phyloP scores from a whole-genome alignment of 352 stramenopile species.

The Phytophthora hibernalis region DNA sequence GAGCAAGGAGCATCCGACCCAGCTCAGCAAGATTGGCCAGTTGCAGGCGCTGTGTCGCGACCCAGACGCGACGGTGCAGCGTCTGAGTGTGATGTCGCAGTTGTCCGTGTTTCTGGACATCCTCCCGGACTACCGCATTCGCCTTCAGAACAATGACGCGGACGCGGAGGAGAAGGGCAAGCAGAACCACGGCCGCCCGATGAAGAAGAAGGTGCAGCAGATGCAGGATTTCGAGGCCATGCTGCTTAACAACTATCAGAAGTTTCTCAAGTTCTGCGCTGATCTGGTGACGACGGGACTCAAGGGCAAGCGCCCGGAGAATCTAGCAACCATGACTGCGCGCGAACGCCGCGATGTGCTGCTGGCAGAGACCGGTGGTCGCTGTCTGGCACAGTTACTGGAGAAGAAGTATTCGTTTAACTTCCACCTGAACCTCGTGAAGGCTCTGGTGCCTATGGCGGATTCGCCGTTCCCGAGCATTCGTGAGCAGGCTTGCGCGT shows the following conservation, averaged over 20 bases:
- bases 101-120: slow-evolving; percentile 97
- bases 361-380: slow-evolving; percentile 71
- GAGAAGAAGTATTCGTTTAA: slow-evolving; percentile 90
- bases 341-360: slow-evolving; percentile 55
- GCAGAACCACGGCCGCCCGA: slow-evolving; percentile 77
- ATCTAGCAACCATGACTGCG: slow-evolving; percentile 42
- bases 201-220: slow-evolving; percentile 90
- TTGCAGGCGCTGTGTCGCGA: slow-evolving; percentile 76
- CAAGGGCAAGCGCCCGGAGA: slow-evolving; percentile 59
- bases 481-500: slow-evolving; percentile 60
- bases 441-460: slow-evolving; percentile 81
- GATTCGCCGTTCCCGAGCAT: slow-evolving; percentile 68
- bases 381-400: slow-evolving; percentile 81
- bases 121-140: slow-evolving; percentile 95
- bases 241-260: slow-evolving; percentile 86
- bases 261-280: slow-evolving; percentile 81
- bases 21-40: slow-evolving; percentile 84
- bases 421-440: slow-evolving; percentile 87
- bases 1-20: slow-evolving; percentile 82
- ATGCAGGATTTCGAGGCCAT: slow-evolving; percentile 85
- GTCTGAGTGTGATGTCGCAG: slow-evolving; percentile 93
- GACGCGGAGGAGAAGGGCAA: slow-evolving; percentile 82
- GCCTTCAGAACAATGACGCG: slow-evolving; percentile 81
- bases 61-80: slow-evolving; percentile 76
- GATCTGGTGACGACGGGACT: slow-evolving; percentile 66